These are phyloP conservation scores for Venturia effusa DNA, from an alignment of 2,329 filamentous ascomycete species.

Conservation along the genomic window DNA sequence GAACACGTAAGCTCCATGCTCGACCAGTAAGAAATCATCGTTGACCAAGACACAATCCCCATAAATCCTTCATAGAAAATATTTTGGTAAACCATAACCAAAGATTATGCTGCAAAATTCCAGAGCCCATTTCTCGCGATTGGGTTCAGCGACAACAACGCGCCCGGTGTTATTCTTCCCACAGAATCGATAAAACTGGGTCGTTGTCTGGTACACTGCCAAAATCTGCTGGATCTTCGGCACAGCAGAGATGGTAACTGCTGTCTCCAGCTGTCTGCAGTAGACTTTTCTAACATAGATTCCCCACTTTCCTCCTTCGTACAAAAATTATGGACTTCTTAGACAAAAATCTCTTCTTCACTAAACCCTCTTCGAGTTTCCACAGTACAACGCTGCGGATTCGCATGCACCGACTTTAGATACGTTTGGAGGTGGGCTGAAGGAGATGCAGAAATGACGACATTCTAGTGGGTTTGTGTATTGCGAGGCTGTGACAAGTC, in stretches of 20 bases:
- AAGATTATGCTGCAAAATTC: slow-evolving; percentile 3
- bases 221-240: slow-evolving; percentile 10
- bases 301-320: slow-evolving; percentile 4
- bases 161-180: slow-evolving; percentile 1
- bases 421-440: background rate
- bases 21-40: background rate
- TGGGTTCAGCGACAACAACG: background rate
- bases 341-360: slow-evolving; percentile 10
- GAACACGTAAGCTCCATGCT: background rate
- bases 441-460: background rate
- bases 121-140: background rate
- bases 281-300: background rate
- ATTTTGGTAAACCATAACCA: background rate
- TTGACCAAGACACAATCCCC: background rate
- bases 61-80: background rate
- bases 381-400: background rate
- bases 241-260: background rate
- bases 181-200: slow-evolving; percentile 3
- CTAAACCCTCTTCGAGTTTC: background rate
- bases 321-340: slow-evolving; percentile 10
- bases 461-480: slow-evolving; percentile 2
- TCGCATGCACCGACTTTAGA: background rate
- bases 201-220: slow-evolving; percentile 9
- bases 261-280: no score
- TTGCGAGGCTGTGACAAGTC: background rate